Evolutionary conservation across 345 rosid species (phyloP).

Genomic region (Lumnitzera racemosa): DNA sequence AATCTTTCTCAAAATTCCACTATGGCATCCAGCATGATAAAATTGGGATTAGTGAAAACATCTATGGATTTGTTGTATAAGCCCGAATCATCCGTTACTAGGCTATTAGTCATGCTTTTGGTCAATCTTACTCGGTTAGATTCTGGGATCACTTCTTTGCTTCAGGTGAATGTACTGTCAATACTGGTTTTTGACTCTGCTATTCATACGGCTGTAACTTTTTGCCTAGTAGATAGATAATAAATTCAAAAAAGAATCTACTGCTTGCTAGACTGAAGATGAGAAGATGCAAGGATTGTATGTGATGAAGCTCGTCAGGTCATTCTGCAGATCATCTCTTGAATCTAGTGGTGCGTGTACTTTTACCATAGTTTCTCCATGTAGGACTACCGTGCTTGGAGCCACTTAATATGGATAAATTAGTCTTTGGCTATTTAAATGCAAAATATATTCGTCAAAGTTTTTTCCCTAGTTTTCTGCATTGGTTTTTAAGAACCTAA

Average conservation of each 20-base stretch:
- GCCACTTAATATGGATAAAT: no score
- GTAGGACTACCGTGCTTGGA: no score
- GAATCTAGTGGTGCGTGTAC: constrained; percentile 43
- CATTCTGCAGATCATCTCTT: constrained; percentile 63
- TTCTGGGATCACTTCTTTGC: constrained; percentile 68
- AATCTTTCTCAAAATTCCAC: constrained; percentile 73
- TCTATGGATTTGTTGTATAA: constrained; percentile 69
- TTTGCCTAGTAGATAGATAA: not conserved
- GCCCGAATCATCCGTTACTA: constrained; percentile 47
- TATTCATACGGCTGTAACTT: not conserved
- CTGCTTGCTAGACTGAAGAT: constrained; percentile 47
- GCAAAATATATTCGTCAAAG: no score
- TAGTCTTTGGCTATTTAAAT: no score
- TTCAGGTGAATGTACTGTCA: constrained; percentile 46
- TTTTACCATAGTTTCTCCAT: not conserved
- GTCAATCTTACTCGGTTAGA: constrained; percentile 85
- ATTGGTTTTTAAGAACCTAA: no score
- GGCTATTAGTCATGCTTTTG: constrained; percentile 75
- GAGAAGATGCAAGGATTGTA: constrained; percentile 73
- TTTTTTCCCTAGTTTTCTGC: no score
- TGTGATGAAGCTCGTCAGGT: constrained; percentile 84
- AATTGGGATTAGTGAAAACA: constrained; percentile 47
- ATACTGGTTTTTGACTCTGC: not conserved
- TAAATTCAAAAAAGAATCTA: not conserved
- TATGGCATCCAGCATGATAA: constrained; percentile 62